Conservation (phyloP, 208 protist genomes). For the Trypanosomatidae sp. region DNA sequence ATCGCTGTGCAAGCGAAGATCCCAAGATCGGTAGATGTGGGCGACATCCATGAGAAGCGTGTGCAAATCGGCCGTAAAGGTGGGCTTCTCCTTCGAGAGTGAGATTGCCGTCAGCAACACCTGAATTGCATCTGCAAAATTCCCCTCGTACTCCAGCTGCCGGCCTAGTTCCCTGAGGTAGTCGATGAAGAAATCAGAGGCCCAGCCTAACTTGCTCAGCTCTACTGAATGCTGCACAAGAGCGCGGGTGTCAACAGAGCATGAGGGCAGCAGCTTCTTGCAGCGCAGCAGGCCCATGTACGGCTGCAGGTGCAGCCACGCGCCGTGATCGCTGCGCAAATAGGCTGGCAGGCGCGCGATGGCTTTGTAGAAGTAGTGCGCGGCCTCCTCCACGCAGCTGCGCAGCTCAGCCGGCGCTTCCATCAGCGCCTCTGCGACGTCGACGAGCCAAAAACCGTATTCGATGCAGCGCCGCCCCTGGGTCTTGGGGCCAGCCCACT, state of each 20-base stretch:
- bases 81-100: slow-evolving; percentile 69
- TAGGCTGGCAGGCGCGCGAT: slow-evolving; percentile 64
- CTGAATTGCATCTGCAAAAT: slow-evolving; percentile 50
- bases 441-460: slow-evolving; percentile 71
- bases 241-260: slow-evolving; percentile 61
- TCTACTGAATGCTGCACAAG: slow-evolving; percentile 67
- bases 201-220: slow-evolving; percentile 74
- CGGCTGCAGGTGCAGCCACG: slow-evolving; percentile 78
- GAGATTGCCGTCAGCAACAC: slow-evolving; percentile 65
- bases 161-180: slow-evolving; percentile 66
- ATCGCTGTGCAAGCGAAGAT: slow-evolving; percentile 41
- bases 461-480: slow-evolving; percentile 68
- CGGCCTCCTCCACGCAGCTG: slow-evolving; percentile 65
- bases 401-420: slow-evolving; percentile 33
- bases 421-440: slow-evolving; percentile 40
- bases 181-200: slow-evolving; percentile 72
- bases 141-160: slow-evolving; percentile 62
- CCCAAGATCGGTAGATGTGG: slow-evolving; percentile 74
- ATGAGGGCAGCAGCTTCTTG: slow-evolving; percentile 72
- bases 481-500: slow-evolving; percentile 52
- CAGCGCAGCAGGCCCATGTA: slow-evolving; percentile 76
- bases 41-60: slow-evolving; percentile 65
- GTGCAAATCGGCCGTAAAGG: slow-evolving; percentile 44
- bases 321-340: slow-evolving; percentile 73
- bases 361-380: slow-evolving; percentile 60